A percentile compares a stretch with the other conserved stretches of the same genome.
phyloP scores from a whole-genome alignment of 2,329 filamentous ascomycete species.

The Thermochaetoides dissita region DNA sequence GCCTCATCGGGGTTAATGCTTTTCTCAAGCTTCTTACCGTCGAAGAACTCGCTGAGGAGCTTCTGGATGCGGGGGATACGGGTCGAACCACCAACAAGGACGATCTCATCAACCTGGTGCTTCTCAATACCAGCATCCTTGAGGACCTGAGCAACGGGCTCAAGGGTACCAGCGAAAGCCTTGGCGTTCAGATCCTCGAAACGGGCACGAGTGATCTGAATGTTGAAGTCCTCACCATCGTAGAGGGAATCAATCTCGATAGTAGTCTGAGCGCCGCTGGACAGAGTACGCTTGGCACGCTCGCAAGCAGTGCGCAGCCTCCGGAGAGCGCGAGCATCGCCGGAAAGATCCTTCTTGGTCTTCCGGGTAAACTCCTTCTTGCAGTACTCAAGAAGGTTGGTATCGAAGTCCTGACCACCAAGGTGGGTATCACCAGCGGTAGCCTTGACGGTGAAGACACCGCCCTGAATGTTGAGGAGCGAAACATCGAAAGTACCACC shows the following conservation, averaged over 20 bases:
- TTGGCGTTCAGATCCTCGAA: constrained; percentile 98
- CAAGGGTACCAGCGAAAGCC: constrained; percentile 83
- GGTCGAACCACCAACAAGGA: constrained; percentile 96
- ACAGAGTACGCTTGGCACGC: constrained; percentile 98
- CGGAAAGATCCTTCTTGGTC: constrained; percentile 64
- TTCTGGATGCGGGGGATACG: constrained; percentile 99
- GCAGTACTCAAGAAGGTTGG: constrained; percentile 88
- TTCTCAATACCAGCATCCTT: constrained; percentile 86
- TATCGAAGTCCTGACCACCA: constrained; percentile 94
- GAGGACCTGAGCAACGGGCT: constrained; percentile 90
- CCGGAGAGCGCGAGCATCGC: constrained; percentile 82
- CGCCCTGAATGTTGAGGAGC: constrained; percentile 94
- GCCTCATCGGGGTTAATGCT: constrained; percentile 99
- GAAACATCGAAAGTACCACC: constrained; percentile 99
- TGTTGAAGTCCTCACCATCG: constrained; percentile 94
- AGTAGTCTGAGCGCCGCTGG: constrained; percentile 91
- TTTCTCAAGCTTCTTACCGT: constrained; percentile 99
- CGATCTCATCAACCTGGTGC: constrained; percentile 90
- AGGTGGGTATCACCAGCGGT: constrained; percentile 96
- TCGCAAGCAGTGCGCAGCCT: constrained; percentile 96
- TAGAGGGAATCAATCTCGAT: constrained; percentile 98
- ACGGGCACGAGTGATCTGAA: constrained; percentile 93
- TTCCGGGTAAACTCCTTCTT: constrained; percentile 85
- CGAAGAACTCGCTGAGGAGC: constrained; percentile 96
- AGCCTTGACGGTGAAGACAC: constrained; percentile 98